Base-by-base conservation (phyloP, 352 stramenopile species). In the Pythium sukuiense region DNA sequence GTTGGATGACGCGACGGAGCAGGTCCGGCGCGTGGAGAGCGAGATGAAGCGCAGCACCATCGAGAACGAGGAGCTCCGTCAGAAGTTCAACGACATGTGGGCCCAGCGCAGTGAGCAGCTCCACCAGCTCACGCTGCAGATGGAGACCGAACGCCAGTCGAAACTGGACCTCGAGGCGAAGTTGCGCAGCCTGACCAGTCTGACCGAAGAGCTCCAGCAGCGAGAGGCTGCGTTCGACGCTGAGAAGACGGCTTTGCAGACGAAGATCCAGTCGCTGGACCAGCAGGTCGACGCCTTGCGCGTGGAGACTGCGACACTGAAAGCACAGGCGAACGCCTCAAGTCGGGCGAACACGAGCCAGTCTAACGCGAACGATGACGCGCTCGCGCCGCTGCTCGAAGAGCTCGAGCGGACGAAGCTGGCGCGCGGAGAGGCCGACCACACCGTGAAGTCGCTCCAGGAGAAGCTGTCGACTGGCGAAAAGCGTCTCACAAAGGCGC, bases 391-490 rank as follows among this genome's bases (percentile, higher is more conserved):
- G 0, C 67, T 89, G 16, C 70, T 88, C 59, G 71, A 82, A 53
- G 77, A 93, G 49, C 67, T 93, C 6, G 81, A 93, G 32, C 74
- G 70, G 27, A 78, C 88, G 27, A 91, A 89, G 48, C 50, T 90
- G 18, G 71, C 77, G 50, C 78, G 62, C 27, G 81, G 79, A 0
- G 82, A 90, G 45, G 57, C 72, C 12, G 69, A 71, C 2, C 82
- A 90, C 56, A 59, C 74, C 30, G 60, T 79, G 0, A 74, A 80
- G 14, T 63, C 55, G 9, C 58, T 88, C n/a, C 71, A 89, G 70
- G 72, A 84, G 1, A 61, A 59, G 6, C 61, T 83, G 0, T 18
- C 52, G 4, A 32, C 30, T 16, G 60, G 46, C 0, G 68, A 74
- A n/a, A 67, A 48, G 52, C 56, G 63, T 24, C 37, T 73, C 5